Evolutionary conservation across 1,284 basidiomycete genomes (phyloP).

Genomic region (Cryptococcus neoformans): DNA sequence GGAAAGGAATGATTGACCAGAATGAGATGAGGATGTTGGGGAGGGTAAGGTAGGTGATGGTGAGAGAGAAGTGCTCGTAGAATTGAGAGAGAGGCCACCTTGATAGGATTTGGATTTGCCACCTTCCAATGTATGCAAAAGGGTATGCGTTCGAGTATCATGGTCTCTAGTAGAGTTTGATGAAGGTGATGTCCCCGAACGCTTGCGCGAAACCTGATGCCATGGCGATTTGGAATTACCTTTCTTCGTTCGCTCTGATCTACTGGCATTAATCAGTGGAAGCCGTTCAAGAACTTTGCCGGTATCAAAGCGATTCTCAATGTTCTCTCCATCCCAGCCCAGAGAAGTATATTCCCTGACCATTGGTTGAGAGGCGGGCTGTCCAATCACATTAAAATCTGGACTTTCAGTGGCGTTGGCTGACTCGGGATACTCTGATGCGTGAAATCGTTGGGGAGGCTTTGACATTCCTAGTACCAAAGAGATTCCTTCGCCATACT

Average conservation of each 20-base stretch:
- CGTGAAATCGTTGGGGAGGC: not conserved
- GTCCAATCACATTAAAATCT: not conserved
- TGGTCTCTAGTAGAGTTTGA: conserved; percentile 5
- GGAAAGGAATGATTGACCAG: not conserved
- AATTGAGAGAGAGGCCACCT: conserved; percentile 18
- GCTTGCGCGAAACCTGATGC: conserved; percentile 7
- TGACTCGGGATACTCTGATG: not conserved
- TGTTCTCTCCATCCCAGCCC: conserved; percentile 2
- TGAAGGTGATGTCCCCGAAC: not conserved
- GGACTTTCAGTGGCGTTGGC: not conserved
- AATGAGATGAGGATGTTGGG: not conserved
- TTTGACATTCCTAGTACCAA: not conserved
- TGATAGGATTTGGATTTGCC: conserved; percentile 3
- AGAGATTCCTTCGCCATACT: conserved; percentile 1
- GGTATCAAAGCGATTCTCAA: not conserved
- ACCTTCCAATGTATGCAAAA: not conserved
- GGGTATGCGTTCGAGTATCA: conserved; percentile 9
- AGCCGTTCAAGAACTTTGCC: not conserved
- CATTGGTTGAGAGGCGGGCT: conserved; percentile 1
- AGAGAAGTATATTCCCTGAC: conserved; percentile 17
- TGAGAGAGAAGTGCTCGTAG: no score
- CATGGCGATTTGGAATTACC: conserved; percentile 1
- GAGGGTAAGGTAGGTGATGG: not conserved
- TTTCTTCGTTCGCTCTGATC: not conserved
- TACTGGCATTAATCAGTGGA: not conserved